Evolutionary conservation across 176 grass and related monocot species (phyloP).

Genomic region (Miscanthus lutarioriparius): DNA sequence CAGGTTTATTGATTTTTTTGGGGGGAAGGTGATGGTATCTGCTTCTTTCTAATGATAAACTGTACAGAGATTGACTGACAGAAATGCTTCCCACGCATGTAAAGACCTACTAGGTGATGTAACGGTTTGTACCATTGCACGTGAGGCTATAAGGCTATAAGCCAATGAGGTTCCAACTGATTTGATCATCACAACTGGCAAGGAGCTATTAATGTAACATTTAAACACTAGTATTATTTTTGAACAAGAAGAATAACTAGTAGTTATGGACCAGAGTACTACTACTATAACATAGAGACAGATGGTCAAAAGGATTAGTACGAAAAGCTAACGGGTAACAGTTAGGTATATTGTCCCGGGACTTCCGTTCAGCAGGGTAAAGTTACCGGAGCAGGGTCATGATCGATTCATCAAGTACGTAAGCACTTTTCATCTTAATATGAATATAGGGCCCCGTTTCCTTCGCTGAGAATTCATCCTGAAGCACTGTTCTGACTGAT

Average conservation of each 20-base stretch:
- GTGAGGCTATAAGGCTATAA: not conserved
- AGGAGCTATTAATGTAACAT: slow-evolving; percentile 19
- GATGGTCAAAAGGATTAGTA: not conserved
- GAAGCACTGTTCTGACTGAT: too few relatives aligned
- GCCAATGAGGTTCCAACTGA: not conserved
- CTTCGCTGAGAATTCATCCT: too few relatives aligned
- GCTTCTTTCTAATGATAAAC: not conserved
- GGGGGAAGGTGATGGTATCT: not conserved
- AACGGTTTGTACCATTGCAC: not conserved
- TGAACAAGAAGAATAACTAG: not conserved
- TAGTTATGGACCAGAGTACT: not conserved
- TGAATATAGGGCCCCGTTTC: too few relatives aligned
- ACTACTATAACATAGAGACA: not conserved
- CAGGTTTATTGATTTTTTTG: not conserved
- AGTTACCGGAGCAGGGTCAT: slow-evolving; percentile 28
- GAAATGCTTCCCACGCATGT: not conserved
- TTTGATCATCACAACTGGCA: not conserved
- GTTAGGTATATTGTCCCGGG: not conserved
- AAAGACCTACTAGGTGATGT: not conserved
- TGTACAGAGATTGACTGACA: not conserved
- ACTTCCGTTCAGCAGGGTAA: slow-evolving; percentile 2
- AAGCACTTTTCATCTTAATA: not conserved
- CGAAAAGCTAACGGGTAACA: not conserved
- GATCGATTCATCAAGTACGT: not conserved
- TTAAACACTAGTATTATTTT: not conserved